Conservation (phyloP, 1,284 basidiomycete species). For the Taiwanofungus camphoratus region DNA sequence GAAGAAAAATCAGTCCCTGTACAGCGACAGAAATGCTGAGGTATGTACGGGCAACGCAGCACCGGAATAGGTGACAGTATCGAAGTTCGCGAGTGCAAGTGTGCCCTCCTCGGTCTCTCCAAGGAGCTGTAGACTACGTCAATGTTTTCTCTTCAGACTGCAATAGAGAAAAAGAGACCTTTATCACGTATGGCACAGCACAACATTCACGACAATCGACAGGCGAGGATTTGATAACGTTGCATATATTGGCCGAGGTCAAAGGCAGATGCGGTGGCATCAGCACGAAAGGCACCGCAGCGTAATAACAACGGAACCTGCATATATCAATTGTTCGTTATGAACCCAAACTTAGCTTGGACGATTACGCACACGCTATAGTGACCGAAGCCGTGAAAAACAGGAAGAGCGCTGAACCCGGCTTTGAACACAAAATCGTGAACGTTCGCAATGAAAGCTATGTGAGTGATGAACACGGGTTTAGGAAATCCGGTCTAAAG, state of each 20-base stretch:
- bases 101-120: slow-evolving; percentile 45
- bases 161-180: slow-evolving; percentile 16
- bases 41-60: slow-evolving; percentile 31
- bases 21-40: slow-evolving; percentile 1
- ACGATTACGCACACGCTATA: slow-evolving; percentile 41
- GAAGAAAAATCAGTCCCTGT: neutral
- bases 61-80: slow-evolving; percentile 46
- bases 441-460: slow-evolving; percentile 32
- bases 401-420: slow-evolving; percentile 42
- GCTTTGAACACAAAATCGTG: slow-evolving; percentile 32
- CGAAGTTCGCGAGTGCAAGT: slow-evolving; percentile 35
- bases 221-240: slow-evolving; percentile 27
- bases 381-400: slow-evolving; percentile 42
- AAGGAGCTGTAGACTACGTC: slow-evolving; percentile 40
- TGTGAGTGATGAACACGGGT: slow-evolving; percentile 39
- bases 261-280: slow-evolving; percentile 49
- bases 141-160: slow-evolving; percentile 21
- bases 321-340: slow-evolving; percentile 1
- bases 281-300: slow-evolving; percentile 41
- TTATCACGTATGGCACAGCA: slow-evolving; percentile 33
- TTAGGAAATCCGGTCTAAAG: slow-evolving; percentile 36
- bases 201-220: slow-evolving; percentile 15
- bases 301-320: slow-evolving; percentile 33
- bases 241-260: slow-evolving; percentile 42
- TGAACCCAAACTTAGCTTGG: too few relatives aligned